A percentile compares a stretch with the other conserved stretches of the same genome.
phyloP scores from a whole-genome alignment of 2,329 filamentous ascomycete species.

The Aureobasidium sp. region DNA sequence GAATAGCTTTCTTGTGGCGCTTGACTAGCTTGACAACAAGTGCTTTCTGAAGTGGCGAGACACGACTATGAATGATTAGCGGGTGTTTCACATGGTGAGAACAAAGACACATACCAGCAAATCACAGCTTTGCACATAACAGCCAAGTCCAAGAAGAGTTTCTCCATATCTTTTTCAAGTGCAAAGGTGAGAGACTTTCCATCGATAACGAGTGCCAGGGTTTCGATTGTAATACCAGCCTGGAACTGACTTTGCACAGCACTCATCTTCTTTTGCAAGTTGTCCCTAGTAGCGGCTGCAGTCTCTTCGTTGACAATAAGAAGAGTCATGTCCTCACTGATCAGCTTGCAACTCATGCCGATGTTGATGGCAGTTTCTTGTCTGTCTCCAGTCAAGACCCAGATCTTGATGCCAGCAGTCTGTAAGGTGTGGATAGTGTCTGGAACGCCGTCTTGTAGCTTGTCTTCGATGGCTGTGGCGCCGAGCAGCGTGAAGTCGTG shows the following conservation, averaged over 20 bases:
- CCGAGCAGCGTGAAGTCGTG: conserved; percentile 85
- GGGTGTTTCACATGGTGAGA: neutral
- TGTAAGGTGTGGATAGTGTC: conserved; percentile 97
- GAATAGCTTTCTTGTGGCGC: conserved; percentile 81
- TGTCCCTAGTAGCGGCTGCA: conserved; percentile 71
- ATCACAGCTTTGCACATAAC: conserved; percentile 98
- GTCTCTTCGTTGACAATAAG: conserved; percentile 92
- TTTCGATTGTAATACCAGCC: conserved; percentile 70
- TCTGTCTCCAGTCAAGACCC: conserved; percentile 94
- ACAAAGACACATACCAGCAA: conserved; percentile 54
- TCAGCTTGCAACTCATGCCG: conserved; percentile 97
- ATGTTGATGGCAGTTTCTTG: conserved; percentile 99
- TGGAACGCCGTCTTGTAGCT: conserved; percentile 91
- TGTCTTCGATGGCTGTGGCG: conserved; percentile 95
- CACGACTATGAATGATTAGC: conserved; percentile 54
- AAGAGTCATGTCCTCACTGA: conserved; percentile 97
- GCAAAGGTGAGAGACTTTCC: conserved; percentile 92
- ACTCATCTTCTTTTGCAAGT: conserved; percentile 86
- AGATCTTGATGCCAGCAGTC: conserved; percentile 95
- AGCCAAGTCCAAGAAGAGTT: conserved; percentile 85
- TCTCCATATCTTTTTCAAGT: conserved; percentile 88
- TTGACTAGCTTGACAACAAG: conserved; percentile 98
- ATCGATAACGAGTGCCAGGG: conserved; percentile 87
- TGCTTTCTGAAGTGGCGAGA: conserved; percentile 94
- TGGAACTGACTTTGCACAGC: conserved; percentile 79